Evolutionary conservation across 2,329 filamentous ascomycete species (phyloP).

Genomic region (Colletotrichum incanum): DNA sequence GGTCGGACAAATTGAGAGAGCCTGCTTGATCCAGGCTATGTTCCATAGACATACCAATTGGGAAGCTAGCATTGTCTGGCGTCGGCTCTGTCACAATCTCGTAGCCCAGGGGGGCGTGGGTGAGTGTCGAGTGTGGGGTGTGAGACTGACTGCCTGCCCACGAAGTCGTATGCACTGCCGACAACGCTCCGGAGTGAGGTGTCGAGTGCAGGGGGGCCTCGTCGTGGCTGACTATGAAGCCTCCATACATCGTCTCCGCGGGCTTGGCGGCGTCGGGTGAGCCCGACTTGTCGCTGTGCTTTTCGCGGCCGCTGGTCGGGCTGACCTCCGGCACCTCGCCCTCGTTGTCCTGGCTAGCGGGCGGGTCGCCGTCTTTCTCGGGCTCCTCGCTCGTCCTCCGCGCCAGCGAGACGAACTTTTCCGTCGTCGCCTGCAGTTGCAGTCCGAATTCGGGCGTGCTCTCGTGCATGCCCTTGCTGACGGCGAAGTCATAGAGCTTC

Average conservation of each 20-base stretch:
- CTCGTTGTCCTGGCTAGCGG: conserved; percentile 33
- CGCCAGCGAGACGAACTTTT: conserved; percentile 71
- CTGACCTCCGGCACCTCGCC: conserved; percentile 24
- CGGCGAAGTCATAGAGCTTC: conserved; percentile 74
- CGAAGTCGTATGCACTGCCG: conserved; percentile 32
- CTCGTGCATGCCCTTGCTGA: conserved; percentile 71
- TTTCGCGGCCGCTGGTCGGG: conserved; percentile 9
- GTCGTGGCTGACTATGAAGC: conserved; percentile 49
- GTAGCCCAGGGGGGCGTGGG: conserved; percentile 48
- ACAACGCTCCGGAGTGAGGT: conserved; percentile 3
- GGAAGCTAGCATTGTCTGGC: conserved; percentile 69
- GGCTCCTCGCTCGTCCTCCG: conserved; percentile 63
- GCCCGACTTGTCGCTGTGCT: conserved; percentile 34
- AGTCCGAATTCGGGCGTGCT: conserved; percentile 70
- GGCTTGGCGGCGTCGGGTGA: conserved; percentile 36
- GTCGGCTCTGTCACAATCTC: conserved; percentile 68
- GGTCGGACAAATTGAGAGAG: conserved; percentile 13
- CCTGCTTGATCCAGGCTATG: conserved; percentile 15
- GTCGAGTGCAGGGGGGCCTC: background rate
- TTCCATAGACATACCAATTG: conserved; percentile 54
- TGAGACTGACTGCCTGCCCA: conserved; percentile 12
- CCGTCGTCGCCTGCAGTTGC: conserved; percentile 70
- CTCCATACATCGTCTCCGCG: conserved; percentile 45
- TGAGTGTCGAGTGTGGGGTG: background rate
- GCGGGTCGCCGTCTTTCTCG: conserved; percentile 49